Percentiles rank a stretch among this genome's conserved stretches.
Conservation (phyloP, 169 alveolate species). For the Eimeria acervulina region DNA sequence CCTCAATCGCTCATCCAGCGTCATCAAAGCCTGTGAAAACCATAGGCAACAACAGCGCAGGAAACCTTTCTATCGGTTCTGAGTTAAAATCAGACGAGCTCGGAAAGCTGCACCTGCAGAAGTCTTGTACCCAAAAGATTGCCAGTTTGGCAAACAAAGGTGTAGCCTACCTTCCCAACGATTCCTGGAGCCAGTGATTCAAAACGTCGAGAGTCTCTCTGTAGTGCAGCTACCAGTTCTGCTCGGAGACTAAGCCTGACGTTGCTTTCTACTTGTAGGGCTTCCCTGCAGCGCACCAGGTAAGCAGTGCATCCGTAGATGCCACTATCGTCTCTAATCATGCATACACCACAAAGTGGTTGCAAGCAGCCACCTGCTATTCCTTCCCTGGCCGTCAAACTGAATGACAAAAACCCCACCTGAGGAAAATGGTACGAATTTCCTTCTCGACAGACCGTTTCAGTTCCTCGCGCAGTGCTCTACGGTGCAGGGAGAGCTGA, state of each 20-base stretch:
- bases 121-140: background rate
- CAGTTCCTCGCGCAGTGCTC: constrained; percentile 62
- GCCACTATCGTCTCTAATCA: background rate
- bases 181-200: constrained; percentile 42
- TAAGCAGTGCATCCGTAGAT: background rate
- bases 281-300: constrained; percentile 35
- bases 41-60: background rate
- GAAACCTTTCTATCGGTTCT: background rate
- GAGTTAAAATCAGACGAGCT: background rate
- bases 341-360: background rate
- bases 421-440: constrained; percentile 9
- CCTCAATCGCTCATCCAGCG: constrained; percentile 43
- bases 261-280: constrained; percentile 42
- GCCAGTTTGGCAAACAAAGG: background rate
- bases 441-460: constrained; percentile 14
- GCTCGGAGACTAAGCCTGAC: constrained; percentile 41
- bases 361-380: background rate
- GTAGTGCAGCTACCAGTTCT: constrained; percentile 51
- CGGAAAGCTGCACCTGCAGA: background rate
- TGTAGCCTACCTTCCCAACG: background rate
- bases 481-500: constrained; percentile 64
- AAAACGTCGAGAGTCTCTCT: constrained; percentile 31
- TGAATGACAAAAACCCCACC: background rate
- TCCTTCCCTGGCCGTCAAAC: background rate
- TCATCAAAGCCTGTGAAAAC: constrained; percentile 11